A percentile compares a stretch with the other conserved stretches of the same genome.
Conservation (phyloP, 75 land plant species). For the Cryptomeria japonica region DNA sequence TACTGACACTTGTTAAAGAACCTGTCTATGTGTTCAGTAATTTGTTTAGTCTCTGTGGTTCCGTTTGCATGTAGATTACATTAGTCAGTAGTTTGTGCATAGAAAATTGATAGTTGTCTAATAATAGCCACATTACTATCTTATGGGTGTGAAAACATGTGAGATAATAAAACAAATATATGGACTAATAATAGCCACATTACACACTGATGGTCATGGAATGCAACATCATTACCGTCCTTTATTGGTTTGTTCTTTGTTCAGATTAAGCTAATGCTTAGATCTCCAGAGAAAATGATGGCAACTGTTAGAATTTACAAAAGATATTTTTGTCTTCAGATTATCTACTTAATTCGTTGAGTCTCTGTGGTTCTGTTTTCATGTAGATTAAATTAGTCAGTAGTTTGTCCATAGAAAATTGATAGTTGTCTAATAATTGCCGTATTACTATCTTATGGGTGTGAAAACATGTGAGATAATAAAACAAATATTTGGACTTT, state of each 20-base stretch:
- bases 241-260: background rate
- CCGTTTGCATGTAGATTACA: background rate
- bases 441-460: background rate
- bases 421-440: background rate
- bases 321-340: no score
- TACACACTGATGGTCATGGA: background rate
- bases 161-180: background rate
- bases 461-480: background rate
- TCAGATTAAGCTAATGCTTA: background rate
- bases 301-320: background rate
- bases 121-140: background rate
- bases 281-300: background rate
- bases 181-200: background rate
- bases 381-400: no score
- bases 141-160: background rate
- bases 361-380: no score
- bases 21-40: background rate
- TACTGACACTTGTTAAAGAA: background rate
- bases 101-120: background rate
- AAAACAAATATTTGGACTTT: constrained; percentile 5
- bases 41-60: background rate
- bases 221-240: background rate
- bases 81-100: background rate
- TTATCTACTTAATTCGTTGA: no score
- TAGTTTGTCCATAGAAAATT: background rate